Evolutionary conservation across 2,329 filamentous ascomycete species (phyloP).

Genomic region (Trichoderma citrinoviride): DNA sequence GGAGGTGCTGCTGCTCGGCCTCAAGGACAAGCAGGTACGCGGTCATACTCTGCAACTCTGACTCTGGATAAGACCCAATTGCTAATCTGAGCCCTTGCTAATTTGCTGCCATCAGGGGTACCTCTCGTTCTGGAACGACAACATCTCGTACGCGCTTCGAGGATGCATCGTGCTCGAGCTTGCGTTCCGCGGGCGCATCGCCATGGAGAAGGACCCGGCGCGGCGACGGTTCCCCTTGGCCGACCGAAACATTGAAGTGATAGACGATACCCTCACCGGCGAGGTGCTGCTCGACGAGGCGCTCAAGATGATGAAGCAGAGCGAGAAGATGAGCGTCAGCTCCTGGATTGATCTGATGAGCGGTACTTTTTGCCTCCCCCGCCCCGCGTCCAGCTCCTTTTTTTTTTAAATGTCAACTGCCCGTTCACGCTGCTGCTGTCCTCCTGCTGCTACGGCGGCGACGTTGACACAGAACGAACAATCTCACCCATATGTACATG

Average conservation of each 20-base stretch:
- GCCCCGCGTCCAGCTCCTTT: not conserved
- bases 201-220: conserved; percentile 96
- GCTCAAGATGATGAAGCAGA: conserved; percentile 99
- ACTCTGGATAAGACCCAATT: not conserved
- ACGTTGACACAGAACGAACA: not conserved
- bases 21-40: conserved; percentile 97
- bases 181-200: conserved; percentile 91
- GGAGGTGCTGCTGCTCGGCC: conserved; percentile 87
- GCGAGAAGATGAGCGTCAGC: conserved; percentile 99
- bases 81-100: conserved; percentile 11
- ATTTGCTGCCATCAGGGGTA: conserved; percentile 65
- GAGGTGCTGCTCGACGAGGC: conserved; percentile 97
- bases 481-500: not conserved
- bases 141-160: conserved; percentile 95
- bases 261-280: conserved; percentile 93
- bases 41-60: not conserved
- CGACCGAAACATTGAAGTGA: conserved; percentile 92
- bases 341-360: conserved; percentile 99
- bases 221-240: conserved; percentile 88
- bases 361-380: conserved; percentile 54
- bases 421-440: not conserved
- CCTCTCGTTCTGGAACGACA: conserved; percentile 99
- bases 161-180: conserved; percentile 98
- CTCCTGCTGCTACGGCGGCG: not conserved
- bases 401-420: not conserved